phyloP scores from a whole-genome alignment of 1,139 yeast genomes.

The Debaryomycetaceae sp. region DNA sequence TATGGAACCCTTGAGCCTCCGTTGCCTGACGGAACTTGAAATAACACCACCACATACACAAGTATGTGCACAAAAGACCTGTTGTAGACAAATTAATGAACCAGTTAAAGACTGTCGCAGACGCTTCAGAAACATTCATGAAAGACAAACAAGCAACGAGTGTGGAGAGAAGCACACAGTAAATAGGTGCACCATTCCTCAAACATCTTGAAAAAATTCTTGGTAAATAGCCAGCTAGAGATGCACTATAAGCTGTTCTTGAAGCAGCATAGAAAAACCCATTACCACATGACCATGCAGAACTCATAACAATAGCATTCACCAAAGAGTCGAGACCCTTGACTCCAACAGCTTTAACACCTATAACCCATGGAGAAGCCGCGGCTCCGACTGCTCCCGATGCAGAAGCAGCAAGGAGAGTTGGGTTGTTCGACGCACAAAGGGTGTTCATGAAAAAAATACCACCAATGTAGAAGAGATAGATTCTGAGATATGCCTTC shows the following conservation, averaged over 20 bases:
- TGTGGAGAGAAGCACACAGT: conserved; percentile 24
- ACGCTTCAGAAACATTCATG: conserved; percentile 24
- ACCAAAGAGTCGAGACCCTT: conserved; percentile 33
- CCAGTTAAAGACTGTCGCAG: conserved; percentile 36
- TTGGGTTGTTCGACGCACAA: conserved; percentile 32
- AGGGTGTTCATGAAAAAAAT: conserved; percentile 34
- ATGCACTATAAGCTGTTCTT: conserved; percentile 32
- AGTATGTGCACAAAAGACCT: conserved; percentile 51
- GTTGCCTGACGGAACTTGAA: conserved; percentile 34
- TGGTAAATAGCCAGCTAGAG: conserved; percentile 38
- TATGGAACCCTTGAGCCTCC: conserved; percentile 28
- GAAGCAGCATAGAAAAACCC: conserved; percentile 35
- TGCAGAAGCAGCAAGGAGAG: conserved; percentile 21
- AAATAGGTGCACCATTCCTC: conserved; percentile 33
- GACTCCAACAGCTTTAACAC: conserved; percentile 33
- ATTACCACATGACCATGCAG: conserved; percentile 41
- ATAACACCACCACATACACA: conserved; percentile 47
- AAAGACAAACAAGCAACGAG: conserved; percentile 24
- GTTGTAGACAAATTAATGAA: conserved; percentile 42
- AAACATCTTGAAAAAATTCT: conserved; percentile 30
- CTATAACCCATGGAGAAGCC: conserved; percentile 41
- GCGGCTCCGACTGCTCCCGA: conserved; percentile 23
- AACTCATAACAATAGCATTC: conserved; percentile 30
- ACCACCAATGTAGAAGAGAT: conserved; percentile 36
- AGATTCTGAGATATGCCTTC: conserved; percentile 32